Evolutionary conservation across 352 stramenopile species (phyloP).

Genomic region (Poterioochromonas sp.): DNA sequence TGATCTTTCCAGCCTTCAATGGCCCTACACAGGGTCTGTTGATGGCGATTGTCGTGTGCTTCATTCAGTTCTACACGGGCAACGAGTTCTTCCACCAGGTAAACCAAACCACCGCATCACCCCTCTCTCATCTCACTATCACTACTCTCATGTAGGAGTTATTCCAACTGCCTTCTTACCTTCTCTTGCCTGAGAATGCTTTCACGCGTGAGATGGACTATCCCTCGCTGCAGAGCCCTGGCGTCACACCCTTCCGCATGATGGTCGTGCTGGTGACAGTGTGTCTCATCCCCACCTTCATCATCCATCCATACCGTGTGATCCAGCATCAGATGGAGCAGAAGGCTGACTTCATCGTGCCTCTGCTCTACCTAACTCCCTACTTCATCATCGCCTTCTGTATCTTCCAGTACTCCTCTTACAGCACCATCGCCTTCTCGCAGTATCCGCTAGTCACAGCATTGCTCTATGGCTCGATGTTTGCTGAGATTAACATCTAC

Average conservation of each 20-base stretch:
- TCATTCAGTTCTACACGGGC: constrained; percentile 48
- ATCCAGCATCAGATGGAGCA: too few species aligned
- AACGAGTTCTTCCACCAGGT: constrained; percentile 49
- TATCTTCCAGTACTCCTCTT: neutral
- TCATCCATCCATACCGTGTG: too few species aligned
- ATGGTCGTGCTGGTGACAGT: too few species aligned
- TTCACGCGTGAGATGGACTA: neutral
- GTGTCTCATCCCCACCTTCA: too few species aligned
- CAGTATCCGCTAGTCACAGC: neutral
- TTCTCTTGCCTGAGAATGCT: neutral
- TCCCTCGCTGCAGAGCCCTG: neutral
- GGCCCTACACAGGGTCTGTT: constrained; percentile 88
- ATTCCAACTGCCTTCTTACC: neutral
- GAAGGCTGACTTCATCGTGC: too few species aligned
- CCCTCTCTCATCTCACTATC: too few species aligned
- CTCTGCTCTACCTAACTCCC: neutral
- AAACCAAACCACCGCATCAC: too few species aligned
- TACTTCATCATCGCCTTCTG: neutral
- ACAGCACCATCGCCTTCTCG: neutral
- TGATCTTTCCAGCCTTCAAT: constrained; percentile 87
- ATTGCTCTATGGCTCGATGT: neutral
- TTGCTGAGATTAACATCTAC: neutral
- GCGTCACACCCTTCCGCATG: too few species aligned
- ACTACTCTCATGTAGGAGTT: neutral
- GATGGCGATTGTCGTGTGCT: constrained; percentile 48